phyloP scores from a whole-genome alignment of 1,284 basidiomycete genomes.

The Ceratobasidium sp. region DNA sequence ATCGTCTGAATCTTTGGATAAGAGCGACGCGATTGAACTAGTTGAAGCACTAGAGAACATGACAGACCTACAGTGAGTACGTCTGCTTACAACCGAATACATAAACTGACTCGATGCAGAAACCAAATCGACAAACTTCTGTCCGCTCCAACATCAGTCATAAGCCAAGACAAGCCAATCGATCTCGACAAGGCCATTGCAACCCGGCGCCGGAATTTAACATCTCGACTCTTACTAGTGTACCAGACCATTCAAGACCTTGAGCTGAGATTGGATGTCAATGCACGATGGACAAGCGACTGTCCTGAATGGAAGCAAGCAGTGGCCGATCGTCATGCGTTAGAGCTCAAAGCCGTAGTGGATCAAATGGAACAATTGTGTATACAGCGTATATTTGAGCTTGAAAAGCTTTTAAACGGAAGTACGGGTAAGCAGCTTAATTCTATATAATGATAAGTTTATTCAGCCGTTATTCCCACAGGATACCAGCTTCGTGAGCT shows the following conservation, averaged over 20 bases:
- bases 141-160: conserved; percentile 6
- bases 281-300: neutral
- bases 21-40: too few relatives aligned
- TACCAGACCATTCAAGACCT: neutral
- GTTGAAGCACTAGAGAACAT: too few relatives aligned
- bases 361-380: neutral
- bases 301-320: neutral
- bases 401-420: neutral
- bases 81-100: too few relatives aligned
- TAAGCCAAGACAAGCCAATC: neutral
- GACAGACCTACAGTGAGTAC: conserved; percentile 10
- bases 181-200: conserved; percentile 3
- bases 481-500: conserved; percentile 54
- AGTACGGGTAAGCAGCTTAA: neutral
- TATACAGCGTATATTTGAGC: neutral
- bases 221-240: neutral
- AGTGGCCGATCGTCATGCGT: neutral
- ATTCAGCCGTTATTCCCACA: conserved; percentile 23
- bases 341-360: conserved; percentile 1
- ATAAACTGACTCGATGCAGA: neutral
- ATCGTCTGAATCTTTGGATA: too few relatives aligned
- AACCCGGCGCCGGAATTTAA: neutral
- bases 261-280: neutral
- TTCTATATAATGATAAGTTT: neutral
- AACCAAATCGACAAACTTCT: neutral